Base-by-base conservation (phyloP, 176 grass and related monocot species). In the Hordeum marinum region DNA sequence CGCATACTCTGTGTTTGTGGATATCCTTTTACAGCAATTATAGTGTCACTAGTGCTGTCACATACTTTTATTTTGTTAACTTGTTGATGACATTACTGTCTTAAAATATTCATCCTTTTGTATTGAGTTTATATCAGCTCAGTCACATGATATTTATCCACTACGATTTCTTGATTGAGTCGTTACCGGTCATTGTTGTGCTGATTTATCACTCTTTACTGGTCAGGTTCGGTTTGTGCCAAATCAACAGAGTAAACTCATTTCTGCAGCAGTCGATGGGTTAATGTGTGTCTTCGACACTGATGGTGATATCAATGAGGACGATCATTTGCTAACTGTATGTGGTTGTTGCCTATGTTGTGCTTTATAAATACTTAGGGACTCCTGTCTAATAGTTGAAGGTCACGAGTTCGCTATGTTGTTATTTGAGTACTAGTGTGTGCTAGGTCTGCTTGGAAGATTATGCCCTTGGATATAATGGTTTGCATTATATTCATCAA, bases 251-350 rank as follows among this genome's bases (percentile, higher is more conserved):
- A 95, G 75, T 62, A 98, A 89, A 59, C 87, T 98, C 27, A 84
- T 95, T 75, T 94, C 93, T 68, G 90, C 86, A 6, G 83, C 96
- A 68, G 81, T 95, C 58, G 93, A 98, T 88, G 96, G 93, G 54
- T 85, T 95, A 80, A 31, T 98, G 60, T 98, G 96, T 87, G 74
- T 95, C 31, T 90, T 94, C 68, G 88, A 94, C 63, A 95, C 89
- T 24, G 88, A 92, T 87, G 93, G 93, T 60, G 89, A 92, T 59
- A 92, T 98, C 37, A 80, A 95, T 3, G 96, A 95, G 62, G 91
- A 98, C 36, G 60, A 77, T 40, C 64, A 90, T 86, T 85, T 94
- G 76, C 75, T 92, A 86, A 82, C 87, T 46, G 93, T 94, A 92
- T 50, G 90, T 86, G 71, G 0, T 66, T 75, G 3, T 77, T n/a